A percentile compares a stretch with the other conserved stretches of the same genome.
These are phyloP conservation scores for Achlya hypogyna DNA, from an alignment of 352 stramenopile species.

Conservation along the genomic window DNA sequence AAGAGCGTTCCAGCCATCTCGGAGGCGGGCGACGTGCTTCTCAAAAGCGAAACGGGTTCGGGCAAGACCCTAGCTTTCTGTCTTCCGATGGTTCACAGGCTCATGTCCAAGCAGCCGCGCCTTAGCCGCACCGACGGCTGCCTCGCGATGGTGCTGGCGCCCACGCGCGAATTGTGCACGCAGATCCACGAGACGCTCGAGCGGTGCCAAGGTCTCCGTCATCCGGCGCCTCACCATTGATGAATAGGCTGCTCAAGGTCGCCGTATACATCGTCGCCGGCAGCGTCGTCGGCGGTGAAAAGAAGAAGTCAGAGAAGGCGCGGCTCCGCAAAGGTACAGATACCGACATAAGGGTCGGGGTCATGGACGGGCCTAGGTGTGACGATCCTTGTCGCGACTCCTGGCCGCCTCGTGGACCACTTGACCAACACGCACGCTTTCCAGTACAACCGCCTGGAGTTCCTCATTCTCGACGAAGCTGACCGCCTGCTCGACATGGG, in stretches of 20 bases:
- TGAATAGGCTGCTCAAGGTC: slow-evolving; percentile 16
- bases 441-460: slow-evolving; percentile 65
- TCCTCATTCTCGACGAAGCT: slow-evolving; percentile 98
- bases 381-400: slow-evolving; percentile 93
- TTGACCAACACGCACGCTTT: slow-evolving; percentile 50
- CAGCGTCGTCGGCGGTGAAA: slow-evolving; percentile 88
- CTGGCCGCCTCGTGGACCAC: slow-evolving; percentile 95
- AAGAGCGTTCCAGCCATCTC: slow-evolving; percentile 68
- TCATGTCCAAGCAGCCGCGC: slow-evolving; percentile 57
- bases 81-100: slow-evolving; percentile 89
- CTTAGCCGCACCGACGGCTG: slow-evolving; percentile 80
- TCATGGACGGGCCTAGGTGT: slow-evolving; percentile 49
- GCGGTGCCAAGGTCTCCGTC: not conserved
- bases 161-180: slow-evolving; percentile 37
- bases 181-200: slow-evolving; percentile 30
- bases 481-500: slow-evolving; percentile 96
- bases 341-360: slow-evolving; percentile 61
- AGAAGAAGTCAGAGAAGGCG: slow-evolving; percentile 78
- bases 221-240: not conserved
- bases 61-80: slow-evolving; percentile 96
- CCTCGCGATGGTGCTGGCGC: slow-evolving; percentile 64
- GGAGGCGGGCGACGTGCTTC: slow-evolving; percentile 78
- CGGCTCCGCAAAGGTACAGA: slow-evolving; percentile 66
- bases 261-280: slow-evolving; percentile 51
- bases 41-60: slow-evolving; percentile 94